phyloP scores from a whole-genome alignment of 495 filamentous ascomycete genomes.

The Aspergillus ellipticus region DNA sequence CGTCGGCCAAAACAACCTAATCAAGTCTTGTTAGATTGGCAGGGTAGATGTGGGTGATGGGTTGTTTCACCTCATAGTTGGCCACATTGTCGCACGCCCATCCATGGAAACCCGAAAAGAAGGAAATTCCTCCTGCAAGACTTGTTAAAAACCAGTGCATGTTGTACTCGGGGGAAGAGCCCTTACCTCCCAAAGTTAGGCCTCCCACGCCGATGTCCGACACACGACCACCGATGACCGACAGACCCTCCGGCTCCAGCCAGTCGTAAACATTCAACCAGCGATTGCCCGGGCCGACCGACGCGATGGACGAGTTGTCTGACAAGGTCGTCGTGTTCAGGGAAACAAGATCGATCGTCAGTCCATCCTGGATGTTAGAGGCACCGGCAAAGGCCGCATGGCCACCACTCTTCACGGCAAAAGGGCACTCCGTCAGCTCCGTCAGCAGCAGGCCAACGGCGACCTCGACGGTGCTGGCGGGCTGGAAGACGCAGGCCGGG shows the following conservation, averaged over 20 bases:
- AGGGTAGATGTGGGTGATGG: too few relatives aligned
- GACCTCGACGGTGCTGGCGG: conserved; percentile 18
- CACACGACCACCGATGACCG: conserved; percentile 53
- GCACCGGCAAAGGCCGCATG: conserved; percentile 31
- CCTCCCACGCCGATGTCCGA: conserved; percentile 56
- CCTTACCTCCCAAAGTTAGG: conserved; percentile 32
- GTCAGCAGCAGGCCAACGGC: conserved; percentile 19
- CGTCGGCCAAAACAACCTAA: conserved; percentile 39
- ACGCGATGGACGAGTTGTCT: conserved; percentile 10
- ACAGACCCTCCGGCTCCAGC: conserved; percentile 43
- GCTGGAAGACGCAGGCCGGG: conserved; percentile 26
- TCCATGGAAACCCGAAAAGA: conserved; percentile 43
- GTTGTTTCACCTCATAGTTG: conserved; percentile 25
- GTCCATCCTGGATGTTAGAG: conserved; percentile 17
- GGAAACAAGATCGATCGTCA: not conserved
- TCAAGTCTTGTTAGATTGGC: too few relatives aligned
- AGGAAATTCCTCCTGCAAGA: conserved; percentile 23
- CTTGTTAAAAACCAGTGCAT: too few relatives aligned
- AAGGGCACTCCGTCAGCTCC: conserved; percentile 23
- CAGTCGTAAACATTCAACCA: conserved; percentile 46
- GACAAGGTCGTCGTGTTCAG: not conserved
- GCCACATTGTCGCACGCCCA: conserved; percentile 48
- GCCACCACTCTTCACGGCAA: conserved; percentile 46
- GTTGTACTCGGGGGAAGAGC: too few relatives aligned
- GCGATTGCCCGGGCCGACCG: conserved; percentile 24